These are phyloP conservation scores for Odonthalia washingtoniensis DNA, from an alignment of 31 red algal species.

Conservation along the genomic window DNA sequence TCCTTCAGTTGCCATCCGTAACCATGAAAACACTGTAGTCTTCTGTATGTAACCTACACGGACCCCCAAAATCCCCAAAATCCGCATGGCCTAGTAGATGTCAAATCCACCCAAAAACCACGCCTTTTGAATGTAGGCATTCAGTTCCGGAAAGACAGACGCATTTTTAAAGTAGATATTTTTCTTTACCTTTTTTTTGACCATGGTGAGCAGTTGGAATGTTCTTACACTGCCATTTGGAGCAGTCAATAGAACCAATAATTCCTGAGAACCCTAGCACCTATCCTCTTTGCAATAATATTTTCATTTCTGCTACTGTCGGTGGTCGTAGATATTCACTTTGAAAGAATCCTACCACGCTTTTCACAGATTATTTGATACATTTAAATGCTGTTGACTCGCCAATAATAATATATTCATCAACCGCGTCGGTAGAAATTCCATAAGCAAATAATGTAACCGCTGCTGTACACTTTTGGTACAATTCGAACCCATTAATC, in stretches of 20 bases:
- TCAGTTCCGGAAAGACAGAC: too few relatives aligned
- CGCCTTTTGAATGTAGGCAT: too few relatives aligned
- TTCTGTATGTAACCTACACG: too few relatives aligned
- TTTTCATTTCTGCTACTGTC: not conserved
- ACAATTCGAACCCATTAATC: not conserved
- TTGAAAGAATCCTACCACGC: not conserved
- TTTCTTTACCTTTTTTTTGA: slow-evolving; percentile 42
- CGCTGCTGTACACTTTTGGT: slow-evolving; percentile 32
- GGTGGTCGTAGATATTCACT: slow-evolving; percentile 3
- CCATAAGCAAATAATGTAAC: slow-evolving; percentile 9
- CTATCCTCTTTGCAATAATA: not conserved
- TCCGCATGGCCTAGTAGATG: too few relatives aligned
- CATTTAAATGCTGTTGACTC: slow-evolving; percentile 14
- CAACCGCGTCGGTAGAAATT: not conserved
- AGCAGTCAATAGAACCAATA: slow-evolving; percentile 48
- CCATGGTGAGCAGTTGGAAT: slow-evolving; percentile 36
- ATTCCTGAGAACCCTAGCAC: slow-evolving; percentile 42
- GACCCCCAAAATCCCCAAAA: too few relatives aligned
- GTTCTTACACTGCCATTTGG: slow-evolving; percentile 51
- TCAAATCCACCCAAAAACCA: too few relatives aligned
- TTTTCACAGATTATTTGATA: not conserved
- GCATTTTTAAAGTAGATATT: too few relatives aligned
- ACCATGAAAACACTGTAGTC: too few relatives aligned
- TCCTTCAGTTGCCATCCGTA: too few relatives aligned
- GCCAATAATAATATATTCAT: slow-evolving; percentile 3